Evolutionary conservation across 192 early-diverging fungal species (phyloP).

Genomic region (Gorgonomyces haynaldii): DNA sequence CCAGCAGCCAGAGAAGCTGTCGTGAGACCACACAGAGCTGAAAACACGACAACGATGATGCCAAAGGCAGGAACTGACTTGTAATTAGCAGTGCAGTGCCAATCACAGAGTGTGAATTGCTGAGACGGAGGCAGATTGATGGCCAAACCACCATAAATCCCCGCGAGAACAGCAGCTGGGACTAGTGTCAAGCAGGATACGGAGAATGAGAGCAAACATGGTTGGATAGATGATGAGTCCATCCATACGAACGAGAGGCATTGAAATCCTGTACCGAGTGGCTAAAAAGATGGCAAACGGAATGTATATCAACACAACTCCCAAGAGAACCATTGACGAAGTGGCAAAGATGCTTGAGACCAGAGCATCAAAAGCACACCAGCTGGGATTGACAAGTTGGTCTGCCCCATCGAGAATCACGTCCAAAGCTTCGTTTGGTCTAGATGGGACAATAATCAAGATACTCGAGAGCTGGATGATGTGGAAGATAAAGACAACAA

Average conservation of each 20-base stretch:
- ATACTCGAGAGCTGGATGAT: not conserved
- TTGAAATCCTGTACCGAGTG: not conserved
- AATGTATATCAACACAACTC: not conserved
- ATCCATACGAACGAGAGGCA: not conserved
- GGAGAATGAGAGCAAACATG: not conserved
- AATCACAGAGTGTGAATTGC: not conserved
- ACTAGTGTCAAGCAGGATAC: too few species aligned
- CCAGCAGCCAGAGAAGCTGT: not conserved
- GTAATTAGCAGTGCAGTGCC: not conserved
- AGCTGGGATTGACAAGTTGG: not conserved
- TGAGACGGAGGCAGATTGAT: not conserved
- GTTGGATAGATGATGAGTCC: not conserved
- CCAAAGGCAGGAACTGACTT: not conserved
- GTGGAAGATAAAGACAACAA: not conserved
- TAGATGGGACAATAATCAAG: not conserved
- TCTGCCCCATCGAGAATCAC: not conserved
- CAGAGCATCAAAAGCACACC: not conserved
- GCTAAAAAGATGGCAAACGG: not conserved
- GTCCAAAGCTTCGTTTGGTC: not conserved
- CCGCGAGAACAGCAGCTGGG: not conserved
- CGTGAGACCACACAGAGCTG: not conserved
- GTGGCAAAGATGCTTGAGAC: not conserved
- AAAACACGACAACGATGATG: not conserved
- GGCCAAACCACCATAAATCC: not conserved
- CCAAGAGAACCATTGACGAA: not conserved